phyloP scores from a whole-genome alignment of 371 early-diverging fungal genomes.

The Nematocida sp. region DNA sequence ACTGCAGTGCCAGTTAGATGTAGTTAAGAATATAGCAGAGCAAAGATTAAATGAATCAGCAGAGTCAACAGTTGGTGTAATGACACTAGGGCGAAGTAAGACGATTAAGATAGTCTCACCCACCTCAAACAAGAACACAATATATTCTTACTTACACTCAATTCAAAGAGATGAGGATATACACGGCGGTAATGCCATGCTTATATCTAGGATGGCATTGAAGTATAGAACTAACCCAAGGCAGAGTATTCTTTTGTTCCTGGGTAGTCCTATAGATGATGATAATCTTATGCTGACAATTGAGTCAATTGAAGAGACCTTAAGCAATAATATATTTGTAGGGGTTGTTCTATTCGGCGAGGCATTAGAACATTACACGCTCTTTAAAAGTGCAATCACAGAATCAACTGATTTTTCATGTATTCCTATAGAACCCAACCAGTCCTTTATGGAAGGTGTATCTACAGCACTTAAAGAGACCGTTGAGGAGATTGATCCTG shows the following conservation, averaged over 20 bases:
- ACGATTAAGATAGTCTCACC: constrained; percentile 55
- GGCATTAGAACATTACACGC: constrained; percentile 73
- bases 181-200: constrained; percentile 23
- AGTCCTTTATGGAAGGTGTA: constrained; percentile 44
- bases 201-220: constrained; percentile 46
- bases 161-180: constrained; percentile 29
- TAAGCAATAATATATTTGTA: constrained; percentile 89
- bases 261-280: constrained; percentile 48
- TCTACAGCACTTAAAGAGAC: constrained; percentile 21
- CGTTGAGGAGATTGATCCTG: constrained; percentile 55
- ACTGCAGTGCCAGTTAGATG: constrained; percentile 48
- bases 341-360: constrained; percentile 94
- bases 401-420: constrained; percentile 46
- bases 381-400: constrained; percentile 23
- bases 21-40: constrained; percentile 25
- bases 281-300: constrained; percentile 72
- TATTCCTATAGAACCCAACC: constrained; percentile 12
- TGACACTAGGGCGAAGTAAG: constrained; percentile 31
- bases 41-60: constrained; percentile 7
- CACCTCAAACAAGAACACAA: constrained; percentile 31
- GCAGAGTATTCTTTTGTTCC: constrained; percentile 41
- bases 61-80: constrained; percentile 53
- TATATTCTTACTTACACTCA: constrained; percentile 35
- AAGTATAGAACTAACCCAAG: constrained; percentile 53
- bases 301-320: constrained; percentile 81